These are phyloP conservation scores for Fusarium begoniae DNA, from an alignment of 2,329 filamentous ascomycete genomes.

Conservation along the genomic window DNA sequence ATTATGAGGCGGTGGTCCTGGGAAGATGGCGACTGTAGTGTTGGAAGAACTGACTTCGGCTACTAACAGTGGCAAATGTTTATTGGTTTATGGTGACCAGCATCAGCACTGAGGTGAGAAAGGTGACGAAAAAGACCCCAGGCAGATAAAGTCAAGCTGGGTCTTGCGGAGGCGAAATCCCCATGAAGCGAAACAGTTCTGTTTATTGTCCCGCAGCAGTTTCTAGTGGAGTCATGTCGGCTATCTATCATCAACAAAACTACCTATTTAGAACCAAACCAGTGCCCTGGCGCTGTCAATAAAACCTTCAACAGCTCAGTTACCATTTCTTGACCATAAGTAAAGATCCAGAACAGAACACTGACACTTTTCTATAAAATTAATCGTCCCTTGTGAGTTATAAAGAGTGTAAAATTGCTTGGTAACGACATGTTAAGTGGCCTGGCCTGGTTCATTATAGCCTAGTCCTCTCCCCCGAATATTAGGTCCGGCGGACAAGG, in stretches of 20 bases:
- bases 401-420: background rate
- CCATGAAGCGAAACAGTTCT: background rate
- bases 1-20: constrained; percentile 3
- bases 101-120: constrained; percentile 16
- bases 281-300: constrained; percentile 18
- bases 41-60: constrained; percentile 2
- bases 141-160: background rate
- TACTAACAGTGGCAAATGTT: background rate
- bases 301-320: constrained; percentile 18
- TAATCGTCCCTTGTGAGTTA: background rate
- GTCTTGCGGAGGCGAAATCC: background rate
- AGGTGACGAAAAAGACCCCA: background rate
- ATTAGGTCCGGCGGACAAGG: background rate
- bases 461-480: background rate
- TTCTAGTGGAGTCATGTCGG: background rate
- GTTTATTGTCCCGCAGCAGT: background rate
- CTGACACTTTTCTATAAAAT: background rate
- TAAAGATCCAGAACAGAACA: background rate
- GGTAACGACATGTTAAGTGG: background rate
- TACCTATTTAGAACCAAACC: background rate
- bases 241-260: constrained; percentile 4
- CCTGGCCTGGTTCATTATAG: background rate
- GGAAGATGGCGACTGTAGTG: constrained; percentile 10
- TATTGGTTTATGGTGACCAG: constrained; percentile 29
- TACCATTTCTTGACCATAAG: background rate